These are phyloP conservation scores for Coriaria nepalensis DNA, from an alignment of 306 rosid species.

Conservation along the genomic window DNA sequence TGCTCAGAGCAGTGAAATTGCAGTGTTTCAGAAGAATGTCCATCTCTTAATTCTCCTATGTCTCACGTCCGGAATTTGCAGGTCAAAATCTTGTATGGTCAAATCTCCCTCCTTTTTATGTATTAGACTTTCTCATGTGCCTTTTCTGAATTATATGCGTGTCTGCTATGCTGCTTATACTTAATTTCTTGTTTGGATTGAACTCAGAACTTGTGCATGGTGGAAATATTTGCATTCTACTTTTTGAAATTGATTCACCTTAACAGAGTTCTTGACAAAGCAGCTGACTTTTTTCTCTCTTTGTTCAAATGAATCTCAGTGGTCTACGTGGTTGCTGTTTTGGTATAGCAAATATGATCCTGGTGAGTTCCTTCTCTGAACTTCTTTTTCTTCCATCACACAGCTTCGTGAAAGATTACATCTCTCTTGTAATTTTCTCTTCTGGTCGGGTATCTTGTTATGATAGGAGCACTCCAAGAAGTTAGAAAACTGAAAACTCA, in stretches of 20 bases:
- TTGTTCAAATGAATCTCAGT: conserved; percentile 45
- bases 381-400: background rate
- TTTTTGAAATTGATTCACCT: conserved; percentile 15
- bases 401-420: too few species aligned
- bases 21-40: conserved; percentile 67
- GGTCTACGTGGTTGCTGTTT: conserved; percentile 89
- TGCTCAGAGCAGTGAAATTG: conserved; percentile 65
- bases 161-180: too few species aligned
- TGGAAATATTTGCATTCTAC: background rate
- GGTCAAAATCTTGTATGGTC: conserved; percentile 99
- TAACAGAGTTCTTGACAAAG: conserved; percentile 1
- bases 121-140: too few species aligned
- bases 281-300: conserved; percentile 15
- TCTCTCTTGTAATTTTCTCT: too few species aligned
- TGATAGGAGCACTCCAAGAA: too few species aligned
- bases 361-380: conserved; percentile 41
- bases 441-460: too few species aligned
- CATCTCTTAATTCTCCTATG: conserved; percentile 56
- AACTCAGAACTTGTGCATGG: too few species aligned
- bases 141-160: too few species aligned
- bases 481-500: too few species aligned
- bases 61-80: conserved; percentile 79
- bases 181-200: too few species aligned
- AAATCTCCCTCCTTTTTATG: conserved; percentile 5
- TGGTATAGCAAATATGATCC: conserved; percentile 87